Evolutionary conservation across 371 early-diverging fungal species (phyloP).

Genomic region (Mucor indicus): DNA sequence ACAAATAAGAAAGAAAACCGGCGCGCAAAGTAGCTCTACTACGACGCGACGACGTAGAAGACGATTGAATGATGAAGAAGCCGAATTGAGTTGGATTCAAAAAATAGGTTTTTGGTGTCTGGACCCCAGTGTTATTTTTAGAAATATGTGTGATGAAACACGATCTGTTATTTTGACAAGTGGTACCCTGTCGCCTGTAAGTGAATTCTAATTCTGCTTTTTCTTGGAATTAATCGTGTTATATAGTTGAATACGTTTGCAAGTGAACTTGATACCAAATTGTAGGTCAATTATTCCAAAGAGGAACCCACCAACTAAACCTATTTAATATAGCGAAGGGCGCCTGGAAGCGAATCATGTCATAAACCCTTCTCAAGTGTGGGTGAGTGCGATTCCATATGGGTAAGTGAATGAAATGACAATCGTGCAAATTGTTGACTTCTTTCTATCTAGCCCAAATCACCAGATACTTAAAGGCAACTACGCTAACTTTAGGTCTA

Average conservation of each 20-base stretch:
- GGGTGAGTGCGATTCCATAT: constrained; percentile 42
- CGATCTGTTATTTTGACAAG: constrained; percentile 79
- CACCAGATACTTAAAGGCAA: constrained; percentile 42
- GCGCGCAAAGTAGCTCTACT: neutral
- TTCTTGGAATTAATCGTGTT: neutral
- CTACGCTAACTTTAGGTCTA: constrained; percentile 45
- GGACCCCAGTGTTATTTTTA: constrained; percentile 65
- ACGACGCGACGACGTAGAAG: too few species aligned
- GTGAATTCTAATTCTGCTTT: too few species aligned
- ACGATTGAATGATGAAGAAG: neutral
- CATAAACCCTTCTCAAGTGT: constrained; percentile 52
- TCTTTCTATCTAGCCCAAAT: constrained; percentile 31
- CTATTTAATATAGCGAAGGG: constrained; percentile 20
- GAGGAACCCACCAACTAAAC: neutral
- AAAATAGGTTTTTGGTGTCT: constrained; percentile 40
- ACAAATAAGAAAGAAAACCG: constrained; percentile 18
- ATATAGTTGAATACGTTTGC: constrained; percentile 62
- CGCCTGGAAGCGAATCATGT: constrained; percentile 60
- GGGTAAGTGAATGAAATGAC: constrained; percentile 25
- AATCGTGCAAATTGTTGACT: neutral
- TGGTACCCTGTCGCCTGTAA: constrained; percentile 80
- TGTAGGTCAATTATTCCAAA: constrained; percentile 24
- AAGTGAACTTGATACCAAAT: constrained; percentile 60
- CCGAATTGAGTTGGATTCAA: constrained; percentile 10
- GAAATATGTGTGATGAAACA: constrained; percentile 38